Conservation (phyloP, 2,329 filamentous ascomycete species). For the Huntiella abstrusa region DNA sequence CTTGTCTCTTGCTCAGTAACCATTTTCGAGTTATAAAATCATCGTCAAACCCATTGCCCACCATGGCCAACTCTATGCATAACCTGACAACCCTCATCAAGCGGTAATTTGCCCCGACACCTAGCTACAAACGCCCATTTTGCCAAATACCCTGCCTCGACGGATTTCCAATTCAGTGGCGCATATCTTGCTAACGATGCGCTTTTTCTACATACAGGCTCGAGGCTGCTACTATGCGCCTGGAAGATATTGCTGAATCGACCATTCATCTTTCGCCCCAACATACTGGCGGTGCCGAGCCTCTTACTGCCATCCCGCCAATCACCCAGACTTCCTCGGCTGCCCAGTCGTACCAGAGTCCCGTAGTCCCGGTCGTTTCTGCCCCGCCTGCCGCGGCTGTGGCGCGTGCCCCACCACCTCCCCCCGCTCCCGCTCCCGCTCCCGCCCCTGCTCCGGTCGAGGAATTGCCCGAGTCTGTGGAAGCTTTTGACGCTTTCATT, state of each 20-base stretch:
- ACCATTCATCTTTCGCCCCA: slow-evolving; percentile 39
- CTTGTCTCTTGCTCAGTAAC: background rate
- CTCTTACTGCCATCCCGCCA: slow-evolving; percentile 4
- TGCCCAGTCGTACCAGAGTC: no score
- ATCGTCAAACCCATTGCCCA: slow-evolving; percentile 11
- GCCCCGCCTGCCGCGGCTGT: no score
- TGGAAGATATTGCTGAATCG: slow-evolving; percentile 87
- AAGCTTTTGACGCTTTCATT: slow-evolving; percentile 73
- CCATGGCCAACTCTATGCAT: slow-evolving; percentile 77
- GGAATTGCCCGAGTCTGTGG: slow-evolving; percentile 54
- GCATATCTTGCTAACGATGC: background rate
- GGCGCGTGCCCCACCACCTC: slow-evolving; percentile 6
- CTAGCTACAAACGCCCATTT: no score
- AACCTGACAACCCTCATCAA: slow-evolving; percentile 96
- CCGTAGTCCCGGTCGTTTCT: no score
- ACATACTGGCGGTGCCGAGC: slow-evolving; percentile 21
- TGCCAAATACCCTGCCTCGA: background rate
- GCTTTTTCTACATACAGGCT: slow-evolving; percentile 37
- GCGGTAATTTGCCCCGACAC: slow-evolving; percentile 41
- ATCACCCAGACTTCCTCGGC: background rate
- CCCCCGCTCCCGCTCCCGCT: slow-evolving; percentile 14
- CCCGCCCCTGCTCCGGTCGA: slow-evolving; percentile 30
- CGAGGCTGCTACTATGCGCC: slow-evolving; percentile 85
- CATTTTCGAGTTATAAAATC: background rate
- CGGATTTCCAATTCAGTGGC: background rate